Conservation (phyloP, 345 rosid genomes). For the Syzygium aromaticum region DNA sequence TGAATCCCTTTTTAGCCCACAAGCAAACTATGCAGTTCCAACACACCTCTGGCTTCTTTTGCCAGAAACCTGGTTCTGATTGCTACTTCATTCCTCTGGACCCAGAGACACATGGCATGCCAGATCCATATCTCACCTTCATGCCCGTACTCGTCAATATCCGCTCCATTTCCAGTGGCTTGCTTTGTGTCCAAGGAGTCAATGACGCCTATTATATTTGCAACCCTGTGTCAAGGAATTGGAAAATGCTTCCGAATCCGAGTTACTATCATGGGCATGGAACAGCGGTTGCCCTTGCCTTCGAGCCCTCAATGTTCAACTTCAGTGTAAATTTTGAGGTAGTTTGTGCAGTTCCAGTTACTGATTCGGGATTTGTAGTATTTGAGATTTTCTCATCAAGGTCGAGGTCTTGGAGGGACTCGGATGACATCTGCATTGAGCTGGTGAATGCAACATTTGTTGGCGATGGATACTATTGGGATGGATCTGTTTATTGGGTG, state of each 20-base stretch:
- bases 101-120: conserved; percentile 18
- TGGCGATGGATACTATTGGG: conserved; percentile 15
- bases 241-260: conserved; percentile 27
- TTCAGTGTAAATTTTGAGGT: conserved; percentile 15
- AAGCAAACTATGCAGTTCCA: conserved; percentile 16
- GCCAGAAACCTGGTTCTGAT: conserved; percentile 9
- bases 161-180: conserved; percentile 24
- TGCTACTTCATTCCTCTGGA: conserved; percentile 18
- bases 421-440: conserved; percentile 10
- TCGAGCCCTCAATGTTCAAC: conserved; percentile 14
- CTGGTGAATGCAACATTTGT: background rate
- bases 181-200: conserved; percentile 27
- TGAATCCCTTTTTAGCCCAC: conserved; percentile 31
- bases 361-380: background rate
- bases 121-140: conserved; percentile 16
- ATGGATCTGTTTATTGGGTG: conserved; percentile 19
- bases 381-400: conserved; percentile 43
- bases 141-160: conserved; percentile 14
- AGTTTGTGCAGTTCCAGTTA: conserved; percentile 15
- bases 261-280: conserved; percentile 11
- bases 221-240: conserved; percentile 34
- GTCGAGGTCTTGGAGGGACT: conserved; percentile 25
- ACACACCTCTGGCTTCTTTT: conserved; percentile 25
- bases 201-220: conserved; percentile 21
- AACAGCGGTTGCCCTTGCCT: conserved; percentile 23